These are phyloP conservation scores for Hyaloscypha hepaticicola DNA, from an alignment of 495 filamentous ascomycete genomes.

Conservation along the genomic window DNA sequence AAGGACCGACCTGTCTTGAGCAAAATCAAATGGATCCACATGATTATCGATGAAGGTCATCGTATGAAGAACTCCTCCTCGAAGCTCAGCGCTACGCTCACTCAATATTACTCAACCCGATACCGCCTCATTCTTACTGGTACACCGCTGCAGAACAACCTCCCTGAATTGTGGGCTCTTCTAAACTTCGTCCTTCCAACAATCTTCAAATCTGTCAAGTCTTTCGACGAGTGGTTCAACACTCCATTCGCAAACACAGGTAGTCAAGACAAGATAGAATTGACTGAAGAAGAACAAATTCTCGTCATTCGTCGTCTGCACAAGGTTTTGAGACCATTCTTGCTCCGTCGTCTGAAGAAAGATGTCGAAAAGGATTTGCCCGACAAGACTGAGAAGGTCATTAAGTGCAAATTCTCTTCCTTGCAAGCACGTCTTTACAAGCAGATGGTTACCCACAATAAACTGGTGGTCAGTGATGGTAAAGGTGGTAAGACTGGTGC, in stretches of 20 bases:
- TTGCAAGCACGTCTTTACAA: conserved; percentile 92
- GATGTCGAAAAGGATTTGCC: conserved; percentile 98
- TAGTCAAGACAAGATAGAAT: conserved; percentile 95
- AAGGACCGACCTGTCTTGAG: conserved; percentile 92
- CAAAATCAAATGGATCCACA: conserved; percentile 99
- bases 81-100: conserved; percentile 91
- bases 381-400: conserved; percentile 97
- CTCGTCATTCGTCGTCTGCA: conserved; percentile 97
- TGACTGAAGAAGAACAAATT: conserved; percentile 98
- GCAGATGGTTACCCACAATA: conserved; percentile 93
- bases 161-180: conserved; percentile 93
- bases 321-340: conserved; percentile 95
- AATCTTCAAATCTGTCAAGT: conserved; percentile 99
- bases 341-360: conserved; percentile 97
- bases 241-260: conserved; percentile 98
- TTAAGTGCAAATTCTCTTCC: conserved; percentile 98
- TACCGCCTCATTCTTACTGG: conserved; percentile 97
- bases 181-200: conserved; percentile 97
- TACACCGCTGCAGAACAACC: conserved; percentile 95
- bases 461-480: conserved; percentile 87
- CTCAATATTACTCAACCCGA: conserved; percentile 89
- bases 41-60: conserved; percentile 99
- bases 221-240: conserved; percentile 99
- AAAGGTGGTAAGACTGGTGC: conserved; percentile 95
- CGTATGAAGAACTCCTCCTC: conserved; percentile 99